Conservation (phyloP, 1,139 yeast species). For the Taphrina sp. region DNA sequence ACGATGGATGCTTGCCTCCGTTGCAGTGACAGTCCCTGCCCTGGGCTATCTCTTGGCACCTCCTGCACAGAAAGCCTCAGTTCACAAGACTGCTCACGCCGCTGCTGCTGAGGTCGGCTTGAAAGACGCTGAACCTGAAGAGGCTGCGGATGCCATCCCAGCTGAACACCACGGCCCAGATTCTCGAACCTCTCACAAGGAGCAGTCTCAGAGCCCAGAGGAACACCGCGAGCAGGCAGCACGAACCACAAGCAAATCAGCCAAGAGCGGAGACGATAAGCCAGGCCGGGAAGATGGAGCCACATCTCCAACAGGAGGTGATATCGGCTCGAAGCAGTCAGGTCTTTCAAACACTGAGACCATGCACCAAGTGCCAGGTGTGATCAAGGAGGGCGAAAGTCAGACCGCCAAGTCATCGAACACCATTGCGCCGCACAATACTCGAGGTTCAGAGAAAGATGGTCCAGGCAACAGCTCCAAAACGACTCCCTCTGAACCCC, state of each 20-base stretch:
- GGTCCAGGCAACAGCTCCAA: constrained; percentile 14
- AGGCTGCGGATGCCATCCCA: constrained; percentile 12
- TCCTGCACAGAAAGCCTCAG: constrained; percentile 22
- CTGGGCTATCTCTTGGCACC: constrained; percentile 31
- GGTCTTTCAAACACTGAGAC: constrained; percentile 29
- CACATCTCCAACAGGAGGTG: constrained; percentile 13
- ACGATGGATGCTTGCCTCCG: constrained; percentile 23
- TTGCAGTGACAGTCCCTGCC: constrained; percentile 30
- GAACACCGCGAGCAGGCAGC: constrained; percentile 13
- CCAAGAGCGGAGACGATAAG: constrained; percentile 13
- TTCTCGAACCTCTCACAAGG: constrained; percentile 17
- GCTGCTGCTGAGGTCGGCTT: constrained; percentile 21
- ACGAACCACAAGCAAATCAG: background rate
- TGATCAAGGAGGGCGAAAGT: constrained; percentile 25
- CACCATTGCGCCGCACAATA: constrained; percentile 18
- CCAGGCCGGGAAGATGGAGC: constrained; percentile 21
- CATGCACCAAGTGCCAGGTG: constrained; percentile 25
- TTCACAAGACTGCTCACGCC: constrained; percentile 27
- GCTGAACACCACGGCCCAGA: constrained; percentile 31
- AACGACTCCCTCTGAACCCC: background rate
- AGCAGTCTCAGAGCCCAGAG: constrained; percentile 8
- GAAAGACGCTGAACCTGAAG: constrained; percentile 22
- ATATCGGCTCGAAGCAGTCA: constrained; percentile 27
- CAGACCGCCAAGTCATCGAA: constrained; percentile 23
- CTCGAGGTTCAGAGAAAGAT: constrained; percentile 24